A percentile compares a stretch with the other conserved stretches of the same genome.
phyloP scores from a whole-genome alignment of 2,329 filamentous ascomycete genomes.

The Plectosphaerella plurivora region DNA sequence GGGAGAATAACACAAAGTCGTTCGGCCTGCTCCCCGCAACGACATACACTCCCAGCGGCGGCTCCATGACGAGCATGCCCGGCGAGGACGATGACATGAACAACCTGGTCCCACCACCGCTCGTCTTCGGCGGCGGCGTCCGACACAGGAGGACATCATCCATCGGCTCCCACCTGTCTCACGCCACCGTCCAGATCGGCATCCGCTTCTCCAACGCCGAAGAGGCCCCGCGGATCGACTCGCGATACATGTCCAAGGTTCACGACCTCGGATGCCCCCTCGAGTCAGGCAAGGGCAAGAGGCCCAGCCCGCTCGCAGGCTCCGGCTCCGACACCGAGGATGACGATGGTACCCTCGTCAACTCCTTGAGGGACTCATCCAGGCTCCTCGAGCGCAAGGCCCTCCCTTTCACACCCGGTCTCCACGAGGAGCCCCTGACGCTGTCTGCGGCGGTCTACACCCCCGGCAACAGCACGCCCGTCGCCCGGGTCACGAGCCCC shows the following conservation, averaged over 20 bases:
- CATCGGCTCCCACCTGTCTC: slow-evolving; percentile 45
- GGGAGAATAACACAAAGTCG: slow-evolving; percentile 23
- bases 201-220: slow-evolving; percentile 59
- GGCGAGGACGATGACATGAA: slow-evolving; percentile 6
- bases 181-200: slow-evolving; percentile 66
- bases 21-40: slow-evolving; percentile 40
- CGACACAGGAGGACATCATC: slow-evolving; percentile 58
- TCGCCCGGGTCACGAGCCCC: slow-evolving; percentile 35
- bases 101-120: slow-evolving; percentile 10
- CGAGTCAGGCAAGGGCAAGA: slow-evolving; percentile 12
- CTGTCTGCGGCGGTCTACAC: slow-evolving; percentile 51
- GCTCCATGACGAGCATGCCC: background rate
- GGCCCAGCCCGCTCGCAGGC: slow-evolving; percentile 25
- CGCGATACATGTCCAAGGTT: slow-evolving; percentile 27
- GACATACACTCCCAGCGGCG: slow-evolving; percentile 32
- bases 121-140: slow-evolving; percentile 19
- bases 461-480: slow-evolving; percentile 29
- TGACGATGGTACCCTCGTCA: slow-evolving; percentile 10
- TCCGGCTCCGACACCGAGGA: slow-evolving; percentile 15
- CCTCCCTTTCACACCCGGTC: slow-evolving; percentile 30
- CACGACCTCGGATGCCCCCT: slow-evolving; percentile 31
- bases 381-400: slow-evolving; percentile 28
- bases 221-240: slow-evolving; percentile 37
- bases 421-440: slow-evolving; percentile 26
- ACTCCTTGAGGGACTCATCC: background rate